Conservation (phyloP, 768 basidiomycete genomes). For the Steccherinum ochraceum region DNA sequence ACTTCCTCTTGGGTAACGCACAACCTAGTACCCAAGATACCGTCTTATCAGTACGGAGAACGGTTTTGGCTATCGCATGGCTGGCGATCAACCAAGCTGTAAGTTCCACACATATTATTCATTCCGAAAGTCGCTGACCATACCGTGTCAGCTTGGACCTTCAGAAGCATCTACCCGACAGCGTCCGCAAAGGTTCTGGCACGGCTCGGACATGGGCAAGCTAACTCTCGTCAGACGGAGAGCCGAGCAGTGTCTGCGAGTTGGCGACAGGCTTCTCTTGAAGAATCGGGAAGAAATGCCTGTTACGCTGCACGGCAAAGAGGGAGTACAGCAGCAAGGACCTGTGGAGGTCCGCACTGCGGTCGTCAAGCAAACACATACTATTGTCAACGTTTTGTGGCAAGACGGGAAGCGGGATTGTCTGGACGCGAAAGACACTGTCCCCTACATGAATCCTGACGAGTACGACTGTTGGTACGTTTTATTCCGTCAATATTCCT, state of each 20-base stretch:
- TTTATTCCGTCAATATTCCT: neutral
- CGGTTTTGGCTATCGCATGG: slow-evolving; percentile 79
- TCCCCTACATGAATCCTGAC: slow-evolving; percentile 83
- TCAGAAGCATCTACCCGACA: slow-evolving; percentile 45
- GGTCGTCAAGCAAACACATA: slow-evolving; percentile 63
- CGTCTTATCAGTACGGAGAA: slow-evolving; percentile 68
- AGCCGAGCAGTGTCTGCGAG: slow-evolving; percentile 57
- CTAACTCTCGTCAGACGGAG: slow-evolving; percentile 58
- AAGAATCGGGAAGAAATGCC: slow-evolving; percentile 44
- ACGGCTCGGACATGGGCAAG: slow-evolving; percentile 52
- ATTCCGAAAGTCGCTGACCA: too few species aligned
- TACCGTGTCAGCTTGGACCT: slow-evolving; percentile 68
- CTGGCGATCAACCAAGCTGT: slow-evolving; percentile 84
- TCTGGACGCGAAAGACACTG: slow-evolving; percentile 53
- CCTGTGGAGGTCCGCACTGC: slow-evolving; percentile 49
- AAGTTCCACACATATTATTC: slow-evolving; percentile 21
- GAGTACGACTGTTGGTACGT: slow-evolving; percentile 88
- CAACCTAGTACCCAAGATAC: slow-evolving; percentile 45
- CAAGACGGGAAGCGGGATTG: slow-evolving; percentile 74
- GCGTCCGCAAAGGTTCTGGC: slow-evolving; percentile 76
- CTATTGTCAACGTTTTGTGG: slow-evolving; percentile 75
- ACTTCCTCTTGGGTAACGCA: slow-evolving; percentile 37
- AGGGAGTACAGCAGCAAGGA: slow-evolving; percentile 36
- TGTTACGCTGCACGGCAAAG: slow-evolving; percentile 54
- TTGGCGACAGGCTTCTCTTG: slow-evolving; percentile 67